phyloP scores from a whole-genome alignment of 2,329 filamentous ascomycete genomes.

The Aspergillus versicolor region DNA sequence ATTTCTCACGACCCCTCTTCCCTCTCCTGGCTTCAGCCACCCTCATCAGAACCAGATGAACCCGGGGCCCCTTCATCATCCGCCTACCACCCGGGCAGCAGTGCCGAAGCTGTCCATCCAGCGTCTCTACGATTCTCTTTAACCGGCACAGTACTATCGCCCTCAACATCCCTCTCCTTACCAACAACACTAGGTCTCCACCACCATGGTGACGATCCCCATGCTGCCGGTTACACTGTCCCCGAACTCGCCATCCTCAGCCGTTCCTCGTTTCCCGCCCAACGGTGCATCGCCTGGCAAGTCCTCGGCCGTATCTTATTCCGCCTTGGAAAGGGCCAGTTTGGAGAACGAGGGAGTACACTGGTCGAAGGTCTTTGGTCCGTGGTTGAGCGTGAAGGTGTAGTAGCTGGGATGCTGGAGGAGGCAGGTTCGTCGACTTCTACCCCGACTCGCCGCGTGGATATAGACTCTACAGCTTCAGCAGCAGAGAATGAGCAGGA shows the following conservation, averaged over 20 bases:
- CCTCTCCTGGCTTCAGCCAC: slow-evolving; percentile 85
- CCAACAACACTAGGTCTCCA: slow-evolving; percentile 80
- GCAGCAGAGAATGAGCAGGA: slow-evolving; percentile 10
- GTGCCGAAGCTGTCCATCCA: slow-evolving; percentile 62
- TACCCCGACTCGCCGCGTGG: slow-evolving; percentile 32
- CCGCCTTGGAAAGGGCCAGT: slow-evolving; percentile 72
- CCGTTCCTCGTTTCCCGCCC: slow-evolving; percentile 77
- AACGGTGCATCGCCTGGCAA: slow-evolving; percentile 89
- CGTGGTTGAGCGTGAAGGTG: slow-evolving; percentile 71
- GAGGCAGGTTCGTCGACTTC: slow-evolving; percentile 63
- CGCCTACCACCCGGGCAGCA: slow-evolving; percentile 77
- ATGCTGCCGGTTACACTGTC: slow-evolving; percentile 92
- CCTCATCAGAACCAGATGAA: slow-evolving; percentile 59
- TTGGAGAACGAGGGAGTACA: slow-evolving; percentile 60
- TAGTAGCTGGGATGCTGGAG: slow-evolving; percentile 73
- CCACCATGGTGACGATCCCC: slow-evolving; percentile 88
- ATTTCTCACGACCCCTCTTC: slow-evolving; percentile 81
- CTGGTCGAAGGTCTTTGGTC: slow-evolving; percentile 81
- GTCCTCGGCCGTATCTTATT: slow-evolving; percentile 84
- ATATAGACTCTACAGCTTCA: slow-evolving; percentile 25
- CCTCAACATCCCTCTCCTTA: slow-evolving; percentile 69
- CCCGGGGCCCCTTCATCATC: slow-evolving; percentile 62
- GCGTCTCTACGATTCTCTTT: slow-evolving; percentile 88
- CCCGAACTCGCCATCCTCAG: slow-evolving; percentile 79
- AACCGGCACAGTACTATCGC: slow-evolving; percentile 74